Evolutionary conservation across 805 yeast species (phyloP).

Genomic region (Candida khao-thaluensis): DNA sequence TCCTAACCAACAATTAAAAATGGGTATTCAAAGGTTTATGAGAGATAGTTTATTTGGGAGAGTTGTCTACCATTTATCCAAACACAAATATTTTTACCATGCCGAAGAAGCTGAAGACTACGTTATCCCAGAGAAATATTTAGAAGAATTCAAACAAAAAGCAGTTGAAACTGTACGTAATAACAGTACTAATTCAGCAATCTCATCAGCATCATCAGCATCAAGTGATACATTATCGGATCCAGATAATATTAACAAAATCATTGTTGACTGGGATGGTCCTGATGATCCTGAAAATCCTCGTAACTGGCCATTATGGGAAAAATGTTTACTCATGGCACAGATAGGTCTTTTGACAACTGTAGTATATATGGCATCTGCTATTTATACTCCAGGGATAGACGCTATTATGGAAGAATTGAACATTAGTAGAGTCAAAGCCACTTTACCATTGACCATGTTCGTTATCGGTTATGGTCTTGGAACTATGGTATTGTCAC

Average conservation of each 20-base stretch:
- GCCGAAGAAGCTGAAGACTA: slow-evolving; percentile 30
- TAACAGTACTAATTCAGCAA: not conserved
- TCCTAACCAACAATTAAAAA: not conserved
- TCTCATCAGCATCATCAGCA: not conserved
- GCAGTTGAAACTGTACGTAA: not conserved
- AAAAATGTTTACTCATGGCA: slow-evolving; percentile 40
- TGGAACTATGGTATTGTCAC: slow-evolving; percentile 62
- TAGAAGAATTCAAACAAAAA: not conserved
- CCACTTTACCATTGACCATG: slow-evolving; percentile 51
- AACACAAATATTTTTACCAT: slow-evolving; percentile 22
- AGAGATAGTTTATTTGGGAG: slow-evolving; percentile 22
- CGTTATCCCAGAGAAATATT: slow-evolving; percentile 27
- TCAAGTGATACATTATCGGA: not conserved
- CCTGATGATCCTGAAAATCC: slow-evolving; percentile 56
- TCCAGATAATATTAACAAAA: not conserved
- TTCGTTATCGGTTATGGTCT: slow-evolving; percentile 63
- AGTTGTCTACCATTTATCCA: slow-evolving; percentile 25
- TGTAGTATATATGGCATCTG: slow-evolving; percentile 53
- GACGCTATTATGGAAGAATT: slow-evolving; percentile 46
- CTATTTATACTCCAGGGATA: slow-evolving; percentile 55
- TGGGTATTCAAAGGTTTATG: slow-evolving; percentile 3
- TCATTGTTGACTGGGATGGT: slow-evolving; percentile 10
- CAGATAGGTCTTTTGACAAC: slow-evolving; percentile 11
- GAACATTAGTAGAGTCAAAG: slow-evolving; percentile 41
- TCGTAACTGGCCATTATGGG: slow-evolving; percentile 49